Evolutionary conservation across 2,329 filamentous ascomycete genomes (phyloP).

Genomic region (Phialocephala sp.): DNA sequence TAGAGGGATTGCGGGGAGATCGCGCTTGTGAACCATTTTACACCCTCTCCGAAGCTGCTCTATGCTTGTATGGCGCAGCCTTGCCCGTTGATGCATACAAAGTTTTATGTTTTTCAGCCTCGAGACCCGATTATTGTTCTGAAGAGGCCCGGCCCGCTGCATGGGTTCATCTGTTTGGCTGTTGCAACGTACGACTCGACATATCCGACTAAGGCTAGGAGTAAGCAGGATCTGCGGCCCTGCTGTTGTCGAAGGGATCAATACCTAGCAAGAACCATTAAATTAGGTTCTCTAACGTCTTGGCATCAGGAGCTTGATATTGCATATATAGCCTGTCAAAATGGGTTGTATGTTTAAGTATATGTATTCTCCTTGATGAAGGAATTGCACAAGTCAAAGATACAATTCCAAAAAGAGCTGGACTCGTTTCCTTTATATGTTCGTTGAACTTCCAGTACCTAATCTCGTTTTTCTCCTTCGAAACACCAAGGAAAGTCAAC

Average conservation of each 20-base stretch:
- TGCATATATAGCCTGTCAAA: not conserved
- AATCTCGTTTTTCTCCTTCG: not conserved
- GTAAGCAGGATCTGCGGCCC: not conserved
- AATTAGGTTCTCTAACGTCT: not conserved
- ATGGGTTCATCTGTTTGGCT: slow-evolving; percentile 3
- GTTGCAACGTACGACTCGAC: not conserved
- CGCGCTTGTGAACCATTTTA: not conserved
- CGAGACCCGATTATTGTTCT: not conserved
- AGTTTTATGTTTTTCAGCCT: not conserved
- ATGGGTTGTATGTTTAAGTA: not conserved
- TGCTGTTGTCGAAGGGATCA: not conserved
- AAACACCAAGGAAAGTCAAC: not conserved
- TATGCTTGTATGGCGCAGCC: not conserved
- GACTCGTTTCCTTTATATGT: not conserved
- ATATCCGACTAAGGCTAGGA: not conserved
- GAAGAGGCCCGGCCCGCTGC: slow-evolving; percentile 3
- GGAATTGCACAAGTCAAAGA: not conserved
- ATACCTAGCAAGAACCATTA: not conserved
- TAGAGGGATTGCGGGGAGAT: not conserved
- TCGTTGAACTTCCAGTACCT: not conserved
- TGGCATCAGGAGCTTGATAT: not conserved
- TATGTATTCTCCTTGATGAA: not conserved
- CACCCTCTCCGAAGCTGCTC: not conserved
- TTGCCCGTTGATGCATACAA: not conserved
- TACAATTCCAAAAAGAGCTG: not conserved